phyloP scores from a whole-genome alignment of 1,284 basidiomycete species.

The Heimioporus retisporus region DNA sequence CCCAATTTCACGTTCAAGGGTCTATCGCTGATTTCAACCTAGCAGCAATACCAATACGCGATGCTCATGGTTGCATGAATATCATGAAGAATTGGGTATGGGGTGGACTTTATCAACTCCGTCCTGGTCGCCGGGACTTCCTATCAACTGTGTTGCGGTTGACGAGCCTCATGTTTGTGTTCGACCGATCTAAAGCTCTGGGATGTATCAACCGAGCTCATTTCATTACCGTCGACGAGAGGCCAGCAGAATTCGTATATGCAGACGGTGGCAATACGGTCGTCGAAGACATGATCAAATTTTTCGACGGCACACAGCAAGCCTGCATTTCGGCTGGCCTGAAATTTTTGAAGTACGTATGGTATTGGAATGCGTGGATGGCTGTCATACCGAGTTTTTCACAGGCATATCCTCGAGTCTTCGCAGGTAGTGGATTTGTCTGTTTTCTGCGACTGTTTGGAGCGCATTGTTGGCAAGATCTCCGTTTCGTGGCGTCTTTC shows the following conservation, averaged over 20 bases:
- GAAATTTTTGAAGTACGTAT: constrained; percentile 30
- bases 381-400: constrained; percentile 1
- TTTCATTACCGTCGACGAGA: constrained; percentile 9
- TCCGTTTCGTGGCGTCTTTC: constrained; percentile 45
- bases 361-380: background rate
- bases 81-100: constrained; percentile 54
- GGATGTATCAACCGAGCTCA: constrained; percentile 27
- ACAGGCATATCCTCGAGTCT: constrained; percentile 54
- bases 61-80: constrained; percentile 44
- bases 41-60: constrained; percentile 42
- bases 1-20: constrained; percentile 50
- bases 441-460: constrained; percentile 58
- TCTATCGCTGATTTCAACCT: constrained; percentile 45
- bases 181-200: constrained; percentile 40
- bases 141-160: constrained; percentile 46
- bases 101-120: constrained; percentile 44
- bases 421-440: constrained; percentile 50
- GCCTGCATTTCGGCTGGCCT: constrained; percentile 42
- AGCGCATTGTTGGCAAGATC: constrained; percentile 51
- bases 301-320: constrained; percentile 25
- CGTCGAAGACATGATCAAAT: constrained; percentile 47
- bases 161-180: constrained; percentile 38
- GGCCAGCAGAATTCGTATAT: constrained; percentile 16
- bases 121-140: constrained; percentile 25
- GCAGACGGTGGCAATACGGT: constrained; percentile 36